Base-by-base conservation (phyloP, 2,329 filamentous ascomycete species). In the Leptographium lundbergii region DNA sequence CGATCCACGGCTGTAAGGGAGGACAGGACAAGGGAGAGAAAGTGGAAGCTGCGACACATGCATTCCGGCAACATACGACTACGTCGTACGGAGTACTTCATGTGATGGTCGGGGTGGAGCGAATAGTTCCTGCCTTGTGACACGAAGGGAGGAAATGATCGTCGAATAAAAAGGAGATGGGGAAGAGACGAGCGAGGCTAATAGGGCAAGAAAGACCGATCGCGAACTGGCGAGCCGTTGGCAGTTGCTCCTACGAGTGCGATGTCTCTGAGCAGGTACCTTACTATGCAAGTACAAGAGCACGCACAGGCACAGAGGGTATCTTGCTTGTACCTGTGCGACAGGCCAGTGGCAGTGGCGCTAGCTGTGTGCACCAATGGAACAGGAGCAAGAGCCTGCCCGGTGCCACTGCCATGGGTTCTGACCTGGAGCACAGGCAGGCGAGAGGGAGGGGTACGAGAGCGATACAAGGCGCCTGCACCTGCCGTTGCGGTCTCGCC, bases 321-420 rank as follows among this genome's bases (percentile, higher is more conserved):
- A 6, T 51, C 48, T 24, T 24, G 17, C n/a, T 11, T 51, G 48
- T 51, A 51, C 48, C 6, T 11, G 48, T 52, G 13, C 24, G 17
- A 14, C 24, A 52, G 17, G 19, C 29, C 6, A 54, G 2, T 19
- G 32, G n/a, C 32, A 47, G 17, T 1, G 13, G 47, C 32, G 25
- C 55, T 57, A 57, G 29, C 56, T 24, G 42, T 32, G 42, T 22
- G 39, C 54, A 48, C 61, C 55, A 62, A 50, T 42, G 56, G 59
- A 58, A 62, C 39, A 57, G 48, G 56, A 53, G 32, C 4, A 39
- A 14, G 36, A 17, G 36, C 14, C 34, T 51, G 59, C 59, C 57
- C 61, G 57, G 61, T 62, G 61, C 61, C 61, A 60, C 59, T 62
- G 61, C 61, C 61, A 59, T 59, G 61, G 61, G 61, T 61, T 56